Conservation (phyloP, 2,329 filamentous ascomycete species). For the Dothistroma septosporum region DNA sequence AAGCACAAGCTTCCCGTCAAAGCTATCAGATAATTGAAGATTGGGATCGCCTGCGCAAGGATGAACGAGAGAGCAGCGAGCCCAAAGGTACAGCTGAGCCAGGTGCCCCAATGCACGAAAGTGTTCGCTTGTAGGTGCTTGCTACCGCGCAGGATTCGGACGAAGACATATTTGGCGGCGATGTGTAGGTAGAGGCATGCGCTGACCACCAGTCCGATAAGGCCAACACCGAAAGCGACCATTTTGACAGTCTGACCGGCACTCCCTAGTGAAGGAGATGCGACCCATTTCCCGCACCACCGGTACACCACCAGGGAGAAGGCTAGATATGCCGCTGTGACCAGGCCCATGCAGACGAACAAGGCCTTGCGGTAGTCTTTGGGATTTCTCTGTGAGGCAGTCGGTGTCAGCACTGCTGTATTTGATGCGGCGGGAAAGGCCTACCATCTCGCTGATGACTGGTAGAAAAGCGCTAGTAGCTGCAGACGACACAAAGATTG, state of each 20-base stretch:
- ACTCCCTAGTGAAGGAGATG: conserved; percentile 58
- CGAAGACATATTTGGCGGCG: conserved; percentile 54
- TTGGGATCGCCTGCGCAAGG: conserved; percentile 52
- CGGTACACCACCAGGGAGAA: conserved; percentile 59
- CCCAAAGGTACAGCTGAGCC: conserved; percentile 46
- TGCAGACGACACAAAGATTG: conserved; percentile 58
- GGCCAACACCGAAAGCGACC: conserved; percentile 57
- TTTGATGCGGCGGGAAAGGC: background rate
- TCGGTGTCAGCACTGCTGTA: background rate
- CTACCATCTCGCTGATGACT: conserved; percentile 60
- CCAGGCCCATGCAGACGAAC: conserved; percentile 56
- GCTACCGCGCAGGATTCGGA: conserved; percentile 51
- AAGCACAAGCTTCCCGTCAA: conserved; percentile 50
- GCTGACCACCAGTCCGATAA: conserved; percentile 53
- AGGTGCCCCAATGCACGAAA: conserved; percentile 49
- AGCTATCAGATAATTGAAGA: conserved; percentile 52
- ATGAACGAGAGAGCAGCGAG: conserved; percentile 47
- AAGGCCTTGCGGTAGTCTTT: conserved; percentile 59
- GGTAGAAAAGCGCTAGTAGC: conserved; percentile 59
- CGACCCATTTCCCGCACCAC: conserved; percentile 60
- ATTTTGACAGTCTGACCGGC: conserved; percentile 59
- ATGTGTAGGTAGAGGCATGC: conserved; percentile 47
- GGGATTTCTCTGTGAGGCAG: conserved; percentile 40
- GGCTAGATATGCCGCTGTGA: conserved; percentile 54
- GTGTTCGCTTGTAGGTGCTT: conserved; percentile 52